Base-by-base conservation (phyloP, 768 basidiomycete genomes). In the Asterophora lycoperdoides region DNA sequence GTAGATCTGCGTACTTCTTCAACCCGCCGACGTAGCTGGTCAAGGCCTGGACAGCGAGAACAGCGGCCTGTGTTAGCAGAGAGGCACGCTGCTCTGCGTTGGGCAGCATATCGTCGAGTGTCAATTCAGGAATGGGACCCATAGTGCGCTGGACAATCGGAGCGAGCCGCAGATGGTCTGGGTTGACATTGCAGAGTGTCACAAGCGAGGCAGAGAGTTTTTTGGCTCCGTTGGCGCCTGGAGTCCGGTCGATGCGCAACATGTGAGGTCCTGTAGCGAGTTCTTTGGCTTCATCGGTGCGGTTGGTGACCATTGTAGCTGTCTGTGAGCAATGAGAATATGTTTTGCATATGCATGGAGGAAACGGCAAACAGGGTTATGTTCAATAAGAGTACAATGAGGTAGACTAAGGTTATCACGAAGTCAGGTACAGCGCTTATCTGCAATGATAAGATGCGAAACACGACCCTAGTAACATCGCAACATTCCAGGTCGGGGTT, bases 51-150 rank as follows among this genome's bases (percentile, higher is more conserved):
- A 45, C 44, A 6, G 44, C 33, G 13, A 35, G 44, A 18, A 45
- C 8, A 9, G 44, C 44, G 17, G 44, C 33, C 23, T 33, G 33
- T 15, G 35, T 33, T n/a, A 35, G 18, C 13, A 45, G 17, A 20
- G 44, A 45, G 3, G 44, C 33, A 10, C 43, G 43, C n/a, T 44
- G 43, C n/a, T 44, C 32, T 17, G 32, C 18, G 43, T 44, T 23
- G 34, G 43, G 43, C 10, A 45, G 30, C 2, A 45, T 5, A n/a
- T 45, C 33, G 15, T 34, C 11, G n/a, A 43, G 3, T 28, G 9
- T 32, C 2, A 32, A 32, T 3, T 32, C 30, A 8, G 4, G 4
- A 4, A 2, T 32, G 30, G 30, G 8, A 32, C 30, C 4, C 3
- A 8, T 32, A 13, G 33, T 23, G 33, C 40, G 40, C 3, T 45